These are phyloP conservation scores for Vigna trinervia DNA, from an alignment of 306 rosid species.

Conservation along the genomic window DNA sequence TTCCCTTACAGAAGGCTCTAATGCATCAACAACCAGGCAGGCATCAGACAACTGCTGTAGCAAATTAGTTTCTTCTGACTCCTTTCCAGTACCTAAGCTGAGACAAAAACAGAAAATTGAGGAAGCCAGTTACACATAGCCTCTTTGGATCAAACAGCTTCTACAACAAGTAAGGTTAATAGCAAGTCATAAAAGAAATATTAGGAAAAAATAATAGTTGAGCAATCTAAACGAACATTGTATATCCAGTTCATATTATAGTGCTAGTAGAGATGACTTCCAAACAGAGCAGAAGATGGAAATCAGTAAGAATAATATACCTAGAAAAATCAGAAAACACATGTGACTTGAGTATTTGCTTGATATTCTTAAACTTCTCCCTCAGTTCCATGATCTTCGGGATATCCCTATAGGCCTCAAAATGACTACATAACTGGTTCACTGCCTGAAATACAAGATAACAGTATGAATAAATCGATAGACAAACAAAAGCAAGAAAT, in stretches of 20 bases:
- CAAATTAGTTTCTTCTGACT: conserved; percentile 89
- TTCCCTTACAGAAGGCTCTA: conserved; percentile 98
- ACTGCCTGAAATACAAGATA: conserved; percentile 80
- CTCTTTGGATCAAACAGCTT: conserved; percentile 18
- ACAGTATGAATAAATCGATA: conserved; percentile 33
- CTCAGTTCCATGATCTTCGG: conserved; percentile 96
- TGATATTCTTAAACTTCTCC: conserved; percentile 97
- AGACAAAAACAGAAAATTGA: conserved; percentile 53
- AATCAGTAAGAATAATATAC: conserved; percentile 51
- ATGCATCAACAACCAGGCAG: conserved; percentile 96
- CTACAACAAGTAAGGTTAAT: conserved; percentile 29
- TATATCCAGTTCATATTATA: conserved; percentile 5
- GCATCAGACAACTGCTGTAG: conserved; percentile 96
- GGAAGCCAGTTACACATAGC: conserved; percentile 48
- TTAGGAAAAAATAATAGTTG: neutral
- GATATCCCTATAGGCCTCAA: conserved; percentile 97
- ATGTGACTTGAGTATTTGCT: conserved; percentile 97
- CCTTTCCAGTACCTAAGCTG: conserved; percentile 99
- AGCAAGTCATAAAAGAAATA: conserved; percentile 11
- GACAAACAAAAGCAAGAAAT: conserved; percentile 27
- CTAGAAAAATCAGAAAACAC: conserved; percentile 96
- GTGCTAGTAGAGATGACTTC: conserved; percentile 34
- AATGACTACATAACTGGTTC: conserved; percentile 96
- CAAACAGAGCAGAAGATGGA: conserved; percentile 39
- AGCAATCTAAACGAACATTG: conserved; percentile 28